Base-by-base conservation (phyloP, 371 early-diverging fungal species). In the Lichtheimia ornata region DNA sequence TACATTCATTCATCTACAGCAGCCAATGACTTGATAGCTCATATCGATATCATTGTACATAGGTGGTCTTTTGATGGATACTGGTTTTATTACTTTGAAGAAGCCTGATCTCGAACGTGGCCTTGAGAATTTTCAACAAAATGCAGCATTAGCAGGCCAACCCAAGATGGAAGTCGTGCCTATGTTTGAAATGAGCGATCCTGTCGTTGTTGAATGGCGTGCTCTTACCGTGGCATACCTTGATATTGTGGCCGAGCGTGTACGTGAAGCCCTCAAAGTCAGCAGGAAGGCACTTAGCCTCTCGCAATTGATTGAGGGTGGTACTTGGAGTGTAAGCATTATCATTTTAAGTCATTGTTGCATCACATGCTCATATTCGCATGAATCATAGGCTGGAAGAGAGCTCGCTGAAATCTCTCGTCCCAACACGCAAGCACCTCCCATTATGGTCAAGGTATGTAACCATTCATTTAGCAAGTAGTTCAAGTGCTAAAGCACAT, bases 121-220 rank as follows among this genome's bases (percentile, higher is more conserved):
- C 7, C 65, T 82, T 5, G 58, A 66, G 13, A 76, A 81, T 45
- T 81, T 77, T 52, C 76, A 72, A 30, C 63, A 66, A 25, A 78
- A 81, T 54, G 70, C 82, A 13, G 50, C 76, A 1, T 58, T 76
- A 25, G 73, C 78, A 20, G 70, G 74, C 12, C 78, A 81, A 45
- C 73, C 78, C 53, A 78, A 76, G 55, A 57, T 78, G 9, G 82
- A 81, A 58, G 72, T 79, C 3, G 75, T 74, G 25, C 94, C 94
- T 44, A 78, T 84, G 70, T 94, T 94, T 76, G 88, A 89, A 30
- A 89, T 88, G 59, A 73, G 79, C 59, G 94, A 95, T 66, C 90
- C 93, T 4, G 92, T 90, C 4, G 86, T 96, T 17, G 85, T 93
- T 49, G 96, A 96, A 74, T 97, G 96, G 97, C 86, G 97, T 28